Conservation (phyloP, 1,139 yeast genomes). For the Saccharomyces hybrid region DNA sequence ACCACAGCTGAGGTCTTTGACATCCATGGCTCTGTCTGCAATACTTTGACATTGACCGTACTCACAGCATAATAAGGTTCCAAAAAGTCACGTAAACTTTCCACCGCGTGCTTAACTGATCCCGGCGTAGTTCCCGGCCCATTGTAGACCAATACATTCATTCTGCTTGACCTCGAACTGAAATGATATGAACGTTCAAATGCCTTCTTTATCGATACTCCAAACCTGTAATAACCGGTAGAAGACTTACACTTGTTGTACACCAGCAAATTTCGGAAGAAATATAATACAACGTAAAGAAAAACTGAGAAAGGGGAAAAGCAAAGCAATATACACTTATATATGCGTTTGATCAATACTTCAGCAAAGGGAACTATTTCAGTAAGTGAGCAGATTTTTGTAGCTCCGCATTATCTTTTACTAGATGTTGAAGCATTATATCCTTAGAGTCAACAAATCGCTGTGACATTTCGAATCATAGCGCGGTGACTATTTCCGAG, state of each 20-base stretch:
- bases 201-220: neutral
- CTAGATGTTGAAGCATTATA: neutral
- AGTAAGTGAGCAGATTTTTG: neutral
- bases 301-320: neutral
- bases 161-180: slow-evolving; percentile 4
- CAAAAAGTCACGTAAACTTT: slow-evolving; percentile 63
- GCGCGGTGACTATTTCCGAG: neutral
- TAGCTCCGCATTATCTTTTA: neutral
- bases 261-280: neutral
- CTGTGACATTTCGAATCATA: neutral
- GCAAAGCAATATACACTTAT: neutral
- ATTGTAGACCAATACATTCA: slow-evolving; percentile 32
- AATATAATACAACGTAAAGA: neutral
- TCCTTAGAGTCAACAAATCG: neutral
- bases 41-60: slow-evolving; percentile 54
- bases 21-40: slow-evolving; percentile 87
- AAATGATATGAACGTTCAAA: neutral
- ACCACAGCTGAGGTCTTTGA: slow-evolving; percentile 71
- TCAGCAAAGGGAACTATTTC: too few species aligned
- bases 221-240: neutral
- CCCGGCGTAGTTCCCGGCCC: slow-evolving; percentile 87
- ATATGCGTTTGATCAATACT: neutral
- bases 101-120: slow-evolving; percentile 76
- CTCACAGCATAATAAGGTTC: slow-evolving; percentile 87
- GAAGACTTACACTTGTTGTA: neutral